Percentiles rank a stretch among this genome's conserved stretches.
Evolutionary conservation across 768 basidiomycete genomes (phyloP).

Genomic region (Tylopilus cervinicoccineus): DNA sequence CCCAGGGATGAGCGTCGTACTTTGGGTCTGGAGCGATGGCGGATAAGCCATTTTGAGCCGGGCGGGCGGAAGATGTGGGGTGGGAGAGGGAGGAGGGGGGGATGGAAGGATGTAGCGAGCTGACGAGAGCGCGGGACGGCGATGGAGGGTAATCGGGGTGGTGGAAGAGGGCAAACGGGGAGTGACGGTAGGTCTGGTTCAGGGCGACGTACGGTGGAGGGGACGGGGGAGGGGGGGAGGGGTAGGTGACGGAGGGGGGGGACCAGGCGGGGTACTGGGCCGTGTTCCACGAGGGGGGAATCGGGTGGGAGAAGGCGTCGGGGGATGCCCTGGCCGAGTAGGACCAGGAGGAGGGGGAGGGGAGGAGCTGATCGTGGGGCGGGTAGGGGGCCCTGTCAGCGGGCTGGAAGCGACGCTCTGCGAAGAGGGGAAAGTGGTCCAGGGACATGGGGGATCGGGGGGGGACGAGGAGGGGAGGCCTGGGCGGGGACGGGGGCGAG

Average conservation of each 20-base stretch:
- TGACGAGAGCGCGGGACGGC: constrained; percentile 18
- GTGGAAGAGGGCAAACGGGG: constrained; percentile 16
- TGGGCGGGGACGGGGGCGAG: constrained; percentile 5
- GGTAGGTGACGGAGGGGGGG: constrained; percentile 14
- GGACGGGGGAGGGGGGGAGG: constrained; percentile 21
- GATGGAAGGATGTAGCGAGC: constrained; percentile 13
- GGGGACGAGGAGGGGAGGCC: not conserved
- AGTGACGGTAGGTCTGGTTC: constrained; percentile 22
- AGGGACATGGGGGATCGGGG: constrained; percentile 22
- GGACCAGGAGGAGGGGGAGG: constrained; percentile 22
- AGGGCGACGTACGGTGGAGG: constrained; percentile 23
- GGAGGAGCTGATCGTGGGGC: constrained; percentile 21
- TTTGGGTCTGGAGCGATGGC: constrained; percentile 14
- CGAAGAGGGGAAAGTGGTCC: constrained; percentile 32
- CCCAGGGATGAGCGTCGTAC: constrained; percentile 27
- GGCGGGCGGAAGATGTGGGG: constrained; percentile 10
- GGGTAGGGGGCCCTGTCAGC: constrained; percentile 22
- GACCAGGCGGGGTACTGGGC: constrained; percentile 15
- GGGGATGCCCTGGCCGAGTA: constrained; percentile 23
- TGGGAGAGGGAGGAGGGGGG: constrained; percentile 18
- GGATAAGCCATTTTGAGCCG: constrained; percentile 14
- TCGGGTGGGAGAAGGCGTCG: constrained; percentile 16
- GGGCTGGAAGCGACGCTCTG: constrained; percentile 31
- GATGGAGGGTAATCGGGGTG: constrained; percentile 20
- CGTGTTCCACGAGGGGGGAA: constrained; percentile 20